phyloP scores from a whole-genome alignment of 2,329 filamentous ascomycete genomes.

The Aspergillus intermedius region DNA sequence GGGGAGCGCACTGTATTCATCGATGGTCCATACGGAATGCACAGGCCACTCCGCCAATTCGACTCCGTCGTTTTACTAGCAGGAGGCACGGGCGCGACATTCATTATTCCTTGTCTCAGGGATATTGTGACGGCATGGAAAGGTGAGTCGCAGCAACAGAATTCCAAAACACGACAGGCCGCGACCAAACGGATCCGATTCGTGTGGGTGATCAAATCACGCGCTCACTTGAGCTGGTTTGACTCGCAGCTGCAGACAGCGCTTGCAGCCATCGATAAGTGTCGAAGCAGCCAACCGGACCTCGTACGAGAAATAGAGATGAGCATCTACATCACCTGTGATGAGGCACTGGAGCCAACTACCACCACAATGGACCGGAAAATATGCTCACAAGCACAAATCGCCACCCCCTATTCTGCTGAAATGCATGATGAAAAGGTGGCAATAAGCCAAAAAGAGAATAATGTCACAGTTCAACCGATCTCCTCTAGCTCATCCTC shows the following conservation, averaged over 20 bases:
- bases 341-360: slow-evolving; percentile 36
- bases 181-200: slow-evolving; percentile 49
- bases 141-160: slow-evolving; percentile 20
- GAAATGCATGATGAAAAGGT: not conserved
- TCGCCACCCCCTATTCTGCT: not conserved
- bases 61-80: slow-evolving; percentile 56
- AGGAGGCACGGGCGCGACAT: slow-evolving; percentile 55
- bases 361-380: slow-evolving; percentile 1
- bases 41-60: slow-evolving; percentile 51
- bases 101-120: slow-evolving; percentile 50
- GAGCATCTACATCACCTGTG: slow-evolving; percentile 51
- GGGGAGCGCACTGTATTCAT: slow-evolving; percentile 39
- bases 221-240: slow-evolving; percentile 49
- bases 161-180: slow-evolving; percentile 14
- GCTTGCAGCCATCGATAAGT: slow-evolving; percentile 36
- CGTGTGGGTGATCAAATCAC: slow-evolving; percentile 55
- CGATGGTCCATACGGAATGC: slow-evolving; percentile 49
- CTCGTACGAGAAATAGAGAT: slow-evolving; percentile 44
- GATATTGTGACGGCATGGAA: slow-evolving; percentile 48
- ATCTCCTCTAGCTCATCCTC: slow-evolving; percentile 9
- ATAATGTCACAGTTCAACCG: slow-evolving; percentile 16
- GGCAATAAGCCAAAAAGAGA: slow-evolving; percentile 11
- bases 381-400: slow-evolving; percentile 12
- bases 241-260: slow-evolving; percentile 43
- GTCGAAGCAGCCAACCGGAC: slow-evolving; percentile 22